phyloP scores from a whole-genome alignment of 129 eudicot genomes.

The Flaveria sonorensis region DNA sequence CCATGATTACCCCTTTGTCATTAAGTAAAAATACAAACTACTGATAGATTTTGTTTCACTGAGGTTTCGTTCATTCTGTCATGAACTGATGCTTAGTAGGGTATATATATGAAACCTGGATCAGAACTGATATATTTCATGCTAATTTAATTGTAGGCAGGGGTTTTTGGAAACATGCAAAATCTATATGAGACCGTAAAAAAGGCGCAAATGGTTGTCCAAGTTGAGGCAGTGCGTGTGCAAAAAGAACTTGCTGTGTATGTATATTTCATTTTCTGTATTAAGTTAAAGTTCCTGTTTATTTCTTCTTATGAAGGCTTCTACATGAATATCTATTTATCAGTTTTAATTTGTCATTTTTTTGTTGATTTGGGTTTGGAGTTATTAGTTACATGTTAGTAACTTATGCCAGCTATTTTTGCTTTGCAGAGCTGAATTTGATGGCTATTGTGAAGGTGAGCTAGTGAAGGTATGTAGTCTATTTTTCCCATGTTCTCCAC shows the following conservation, averaged over 20 bases:
- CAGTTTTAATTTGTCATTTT: not conserved
- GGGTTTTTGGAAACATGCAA: slow-evolving; percentile 90
- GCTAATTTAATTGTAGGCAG: slow-evolving; percentile 50
- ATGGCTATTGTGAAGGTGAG: slow-evolving; percentile 93
- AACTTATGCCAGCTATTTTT: slow-evolving; percentile 9
- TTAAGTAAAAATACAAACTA: not conserved
- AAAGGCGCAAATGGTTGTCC: slow-evolving; percentile 95
- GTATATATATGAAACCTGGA: not conserved
- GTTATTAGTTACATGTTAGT: not conserved
- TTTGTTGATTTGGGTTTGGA: not conserved
- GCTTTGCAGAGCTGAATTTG: slow-evolving; percentile 87
- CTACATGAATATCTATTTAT: not conserved
- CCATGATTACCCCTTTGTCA: not conserved
- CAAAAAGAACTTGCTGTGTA: slow-evolving; percentile 92
- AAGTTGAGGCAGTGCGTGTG: slow-evolving; percentile 89
- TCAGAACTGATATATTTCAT: slow-evolving; percentile 26
- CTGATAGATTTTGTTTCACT: not conserved
- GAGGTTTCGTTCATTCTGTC: not conserved
- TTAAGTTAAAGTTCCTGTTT: not conserved
- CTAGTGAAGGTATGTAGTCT: slow-evolving; percentile 65
- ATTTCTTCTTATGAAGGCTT: not conserved
- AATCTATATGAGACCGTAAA: slow-evolving; percentile 85
- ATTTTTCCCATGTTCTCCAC: not conserved
- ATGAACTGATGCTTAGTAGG: not conserved
- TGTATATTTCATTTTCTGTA: slow-evolving; percentile 17